These are phyloP conservation scores for Karstenula rhodostoma DNA, from an alignment of 2,329 filamentous ascomycete species.

Conservation along the genomic window DNA sequence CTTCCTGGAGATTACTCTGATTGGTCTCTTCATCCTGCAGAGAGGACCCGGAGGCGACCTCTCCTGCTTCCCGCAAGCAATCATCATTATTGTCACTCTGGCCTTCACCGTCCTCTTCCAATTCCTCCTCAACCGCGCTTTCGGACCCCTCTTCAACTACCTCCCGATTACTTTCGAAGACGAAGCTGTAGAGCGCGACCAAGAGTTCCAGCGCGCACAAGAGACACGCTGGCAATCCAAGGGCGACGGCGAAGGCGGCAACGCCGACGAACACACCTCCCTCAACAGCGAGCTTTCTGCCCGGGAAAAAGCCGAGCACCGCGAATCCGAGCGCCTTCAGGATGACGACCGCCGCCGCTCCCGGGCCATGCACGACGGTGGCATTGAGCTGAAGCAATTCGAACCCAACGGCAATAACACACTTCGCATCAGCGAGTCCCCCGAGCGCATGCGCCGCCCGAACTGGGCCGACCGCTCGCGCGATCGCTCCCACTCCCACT, in stretches of 20 bases:
- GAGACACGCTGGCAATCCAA: slow-evolving; percentile 71
- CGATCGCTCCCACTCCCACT: slow-evolving; percentile 38
- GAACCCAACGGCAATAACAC: slow-evolving; percentile 20
- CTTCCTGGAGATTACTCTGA: slow-evolving; percentile 88
- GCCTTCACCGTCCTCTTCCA: slow-evolving; percentile 80
- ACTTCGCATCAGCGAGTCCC: slow-evolving; percentile 22
- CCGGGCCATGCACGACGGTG: slow-evolving; percentile 25
- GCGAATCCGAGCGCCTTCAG: slow-evolving; percentile 44
- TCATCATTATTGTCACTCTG: slow-evolving; percentile 81
- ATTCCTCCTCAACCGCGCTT: slow-evolving; percentile 79
- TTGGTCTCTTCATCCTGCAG: slow-evolving; percentile 88
- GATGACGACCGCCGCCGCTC: slow-evolving; percentile 30
- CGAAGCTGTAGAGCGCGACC: slow-evolving; percentile 88
- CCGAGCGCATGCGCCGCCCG: slow-evolving; percentile 29
- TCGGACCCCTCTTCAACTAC: slow-evolving; percentile 85
- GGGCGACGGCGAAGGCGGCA: slow-evolving; percentile 34
- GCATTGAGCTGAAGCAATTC: slow-evolving; percentile 41
- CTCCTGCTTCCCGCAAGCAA: slow-evolving; percentile 77
- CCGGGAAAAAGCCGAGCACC: slow-evolving; percentile 39
- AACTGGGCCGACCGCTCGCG: slow-evolving; percentile 43
- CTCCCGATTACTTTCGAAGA: slow-evolving; percentile 95
- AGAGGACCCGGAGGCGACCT: slow-evolving; percentile 62
- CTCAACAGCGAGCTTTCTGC: slow-evolving; percentile 56
- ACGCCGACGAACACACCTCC: slow-evolving; percentile 58
- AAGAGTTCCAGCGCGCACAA: slow-evolving; percentile 84